These are phyloP conservation scores for Xerocomus nothofagi DNA, from an alignment of 1,284 basidiomycete species.

Conservation along the genomic window DNA sequence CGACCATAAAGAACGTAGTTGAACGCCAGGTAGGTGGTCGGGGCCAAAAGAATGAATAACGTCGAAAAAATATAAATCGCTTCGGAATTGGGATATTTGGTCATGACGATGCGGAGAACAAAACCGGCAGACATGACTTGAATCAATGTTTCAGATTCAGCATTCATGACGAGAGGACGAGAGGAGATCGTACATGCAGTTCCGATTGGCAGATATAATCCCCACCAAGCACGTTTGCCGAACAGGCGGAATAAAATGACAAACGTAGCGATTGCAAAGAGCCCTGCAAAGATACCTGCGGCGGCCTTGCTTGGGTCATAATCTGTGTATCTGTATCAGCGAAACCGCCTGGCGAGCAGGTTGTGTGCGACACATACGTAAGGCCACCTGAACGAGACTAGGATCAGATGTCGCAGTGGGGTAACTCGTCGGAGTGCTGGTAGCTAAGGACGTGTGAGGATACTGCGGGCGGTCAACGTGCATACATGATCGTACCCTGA, in stretches of 20 bases:
- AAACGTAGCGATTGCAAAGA: constrained; percentile 21
- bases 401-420: constrained; percentile 8
- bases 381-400: constrained; percentile 10
- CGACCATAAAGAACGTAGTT: constrained; percentile 35
- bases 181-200: constrained; percentile 14
- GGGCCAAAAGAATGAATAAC: constrained; percentile 23
- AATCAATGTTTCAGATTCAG: background rate
- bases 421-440: background rate
- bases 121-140: constrained; percentile 24
- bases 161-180: background rate
- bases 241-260: constrained; percentile 19
- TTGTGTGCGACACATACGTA: background rate
- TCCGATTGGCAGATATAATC: constrained; percentile 33
- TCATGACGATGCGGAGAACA: constrained; percentile 17
- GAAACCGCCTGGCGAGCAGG: background rate
- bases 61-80: constrained; percentile 9
- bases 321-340: constrained; percentile 4
- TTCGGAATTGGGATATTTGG: constrained; percentile 16
- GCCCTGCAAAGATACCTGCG: constrained; percentile 20
- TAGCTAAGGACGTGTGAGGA: constrained; percentile 5
- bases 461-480: background rate
- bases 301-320: constrained; percentile 27
- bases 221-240: constrained; percentile 30
- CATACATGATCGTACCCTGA: constrained; percentile 5
- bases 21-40: constrained; percentile 33